These are phyloP conservation scores for Niebla homalea DNA, from an alignment of 495 filamentous ascomycete species.

Conservation along the genomic window DNA sequence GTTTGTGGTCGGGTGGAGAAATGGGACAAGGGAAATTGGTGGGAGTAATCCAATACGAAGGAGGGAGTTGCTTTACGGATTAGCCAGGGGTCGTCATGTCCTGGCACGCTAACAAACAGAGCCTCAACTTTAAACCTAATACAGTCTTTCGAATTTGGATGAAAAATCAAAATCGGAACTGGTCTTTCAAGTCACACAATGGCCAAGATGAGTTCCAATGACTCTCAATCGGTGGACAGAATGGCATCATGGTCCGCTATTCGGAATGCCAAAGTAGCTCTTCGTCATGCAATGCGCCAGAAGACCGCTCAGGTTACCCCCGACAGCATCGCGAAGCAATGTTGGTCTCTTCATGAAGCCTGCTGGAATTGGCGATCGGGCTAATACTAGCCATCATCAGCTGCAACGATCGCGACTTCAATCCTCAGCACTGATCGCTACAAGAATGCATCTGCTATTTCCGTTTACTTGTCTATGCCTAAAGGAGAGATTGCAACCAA, in stretches of 20 bases:
- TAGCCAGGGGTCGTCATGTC: neutral
- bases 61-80: no score
- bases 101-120: no score
- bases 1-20: neutral
- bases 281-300: conserved; percentile 55
- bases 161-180: no score
- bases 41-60: no score
- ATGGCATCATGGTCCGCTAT: conserved; percentile 24
- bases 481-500: conserved; percentile 69
- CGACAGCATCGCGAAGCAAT: conserved; percentile 49
- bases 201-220: no score
- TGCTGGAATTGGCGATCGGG: neutral
- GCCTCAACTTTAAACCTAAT: no score
- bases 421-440: conserved; percentile 55
- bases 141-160: no score
- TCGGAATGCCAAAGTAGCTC: conserved; percentile 55
- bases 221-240: no score
- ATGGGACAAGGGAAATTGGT: neutral
- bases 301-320: conserved; percentile 42
- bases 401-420: conserved; percentile 40
- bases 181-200: no score
- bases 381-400: conserved; percentile 29
- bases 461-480: conserved; percentile 90
- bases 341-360: conserved; percentile 29
- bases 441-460: conserved; percentile 54